Conservation (phyloP, 495 filamentous ascomycete species). For the Aspergillus olivimuriae region DNA sequence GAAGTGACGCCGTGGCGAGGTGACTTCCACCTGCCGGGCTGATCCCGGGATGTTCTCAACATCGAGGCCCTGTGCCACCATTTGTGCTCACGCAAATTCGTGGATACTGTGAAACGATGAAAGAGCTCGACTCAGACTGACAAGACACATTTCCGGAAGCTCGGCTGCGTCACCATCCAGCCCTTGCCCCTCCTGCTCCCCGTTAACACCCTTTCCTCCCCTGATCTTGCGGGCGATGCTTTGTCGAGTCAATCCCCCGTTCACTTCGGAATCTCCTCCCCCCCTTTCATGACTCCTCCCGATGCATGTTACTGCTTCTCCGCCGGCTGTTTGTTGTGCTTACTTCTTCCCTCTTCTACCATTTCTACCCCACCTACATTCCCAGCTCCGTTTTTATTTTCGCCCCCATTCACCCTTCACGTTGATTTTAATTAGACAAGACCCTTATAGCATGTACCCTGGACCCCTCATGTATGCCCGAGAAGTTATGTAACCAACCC, state of each 20-base stretch:
- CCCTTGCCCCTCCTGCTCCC: too few species aligned
- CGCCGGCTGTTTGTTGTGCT: slow-evolving; percentile 3
- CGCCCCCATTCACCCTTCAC: slow-evolving; percentile 18
- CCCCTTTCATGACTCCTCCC: slow-evolving; percentile 11
- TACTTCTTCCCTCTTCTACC: slow-evolving; percentile 14
- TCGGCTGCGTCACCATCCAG: too few species aligned
- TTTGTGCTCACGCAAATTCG: slow-evolving; percentile 7
- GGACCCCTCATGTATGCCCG: slow-evolving; percentile 43
- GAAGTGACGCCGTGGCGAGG: slow-evolving; percentile 11
- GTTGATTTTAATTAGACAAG: slow-evolving; percentile 42
- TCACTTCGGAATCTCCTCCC: slow-evolving; percentile 11
- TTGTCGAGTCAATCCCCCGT: slow-evolving; percentile 9
- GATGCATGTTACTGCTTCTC: slow-evolving; percentile 2
- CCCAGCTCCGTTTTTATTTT: slow-evolving; percentile 9
- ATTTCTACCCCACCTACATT: slow-evolving; percentile 11
- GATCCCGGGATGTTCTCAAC: slow-evolving; percentile 5
- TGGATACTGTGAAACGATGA: neutral
- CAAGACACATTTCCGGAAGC: neutral
- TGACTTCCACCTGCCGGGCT: slow-evolving; percentile 3
- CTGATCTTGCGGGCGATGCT: neutral
- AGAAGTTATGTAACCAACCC: slow-evolving; percentile 47
- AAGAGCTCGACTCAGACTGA: neutral
- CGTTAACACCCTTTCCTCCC: neutral
- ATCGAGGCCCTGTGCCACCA: slow-evolving; percentile 11
- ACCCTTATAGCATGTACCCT: slow-evolving; percentile 29